A percentile compares a stretch with the other conserved stretches of the same genome.
Evolutionary conservation across 331 rosid species (phyloP).

Genomic region (Spiraea crenata): DNA sequence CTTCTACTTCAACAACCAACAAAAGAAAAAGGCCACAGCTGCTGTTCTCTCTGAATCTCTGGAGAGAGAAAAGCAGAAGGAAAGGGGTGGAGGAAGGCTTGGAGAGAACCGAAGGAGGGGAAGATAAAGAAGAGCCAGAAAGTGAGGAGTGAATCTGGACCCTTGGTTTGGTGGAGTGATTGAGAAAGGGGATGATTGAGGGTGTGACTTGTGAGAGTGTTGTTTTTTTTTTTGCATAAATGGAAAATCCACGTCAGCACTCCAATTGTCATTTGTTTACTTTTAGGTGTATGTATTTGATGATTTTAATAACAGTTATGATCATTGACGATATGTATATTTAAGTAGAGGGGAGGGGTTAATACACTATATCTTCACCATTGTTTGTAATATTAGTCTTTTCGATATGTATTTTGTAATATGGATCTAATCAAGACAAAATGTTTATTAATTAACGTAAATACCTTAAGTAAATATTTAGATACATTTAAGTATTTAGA

Average conservation of each 20-base stretch:
- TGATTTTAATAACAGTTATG: too few species aligned
- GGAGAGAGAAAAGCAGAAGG: slow-evolving; percentile 9
- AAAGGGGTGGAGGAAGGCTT: slow-evolving; percentile 7
- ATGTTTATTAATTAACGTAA: too few species aligned
- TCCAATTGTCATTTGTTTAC: slow-evolving; percentile 22
- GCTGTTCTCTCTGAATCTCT: slow-evolving; percentile 14
- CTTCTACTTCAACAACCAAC: neutral
- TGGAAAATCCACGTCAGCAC: slow-evolving; percentile 46
- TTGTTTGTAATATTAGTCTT: too few species aligned
- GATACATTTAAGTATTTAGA: too few species aligned
- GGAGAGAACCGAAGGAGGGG: slow-evolving; percentile 22
- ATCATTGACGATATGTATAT: too few species aligned
- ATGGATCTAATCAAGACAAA: too few species aligned
- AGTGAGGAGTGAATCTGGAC: slow-evolving; percentile 53
- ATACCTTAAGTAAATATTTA: too few species aligned
- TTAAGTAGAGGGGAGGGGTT: too few species aligned
- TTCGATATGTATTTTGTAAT: too few species aligned
- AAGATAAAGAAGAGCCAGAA: slow-evolving; percentile 51
- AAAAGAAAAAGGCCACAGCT: neutral
- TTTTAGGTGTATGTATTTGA: neutral
- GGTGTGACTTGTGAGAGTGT: slow-evolving; percentile 1
- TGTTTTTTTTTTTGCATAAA: slow-evolving; percentile 10
- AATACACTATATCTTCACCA: too few species aligned
- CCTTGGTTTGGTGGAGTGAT: slow-evolving; percentile 33
- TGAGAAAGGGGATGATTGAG: slow-evolving; percentile 4